Percentiles rank a stretch among this genome's conserved stretches.
These are phyloP conservation scores for Plasmodium berghei DNA, from an alignment of 169 alveolate species.

Conservation along the genomic window DNA sequence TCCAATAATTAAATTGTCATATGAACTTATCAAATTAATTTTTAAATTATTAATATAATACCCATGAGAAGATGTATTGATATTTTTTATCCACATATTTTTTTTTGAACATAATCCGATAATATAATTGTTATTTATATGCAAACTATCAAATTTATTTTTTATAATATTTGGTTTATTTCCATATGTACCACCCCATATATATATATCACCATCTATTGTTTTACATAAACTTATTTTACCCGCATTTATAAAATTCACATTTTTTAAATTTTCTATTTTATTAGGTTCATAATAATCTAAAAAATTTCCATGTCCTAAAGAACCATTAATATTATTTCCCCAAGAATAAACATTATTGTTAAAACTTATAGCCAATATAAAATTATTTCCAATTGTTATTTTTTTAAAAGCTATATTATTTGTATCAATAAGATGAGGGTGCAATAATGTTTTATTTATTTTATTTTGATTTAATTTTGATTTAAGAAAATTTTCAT, in stretches of 20 bases:
- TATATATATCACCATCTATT: conserved; percentile 32
- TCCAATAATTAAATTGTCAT: conserved; percentile 65
- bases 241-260: conserved; percentile 47
- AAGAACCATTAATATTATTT: conserved; percentile 8
- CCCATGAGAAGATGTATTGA: conserved; percentile 40
- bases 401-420: conserved; percentile 70
- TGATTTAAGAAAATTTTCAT: conserved; percentile 37
- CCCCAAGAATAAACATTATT: conserved; percentile 71
- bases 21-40: conserved; percentile 31
- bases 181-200: conserved; percentile 70
- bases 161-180: conserved; percentile 46
- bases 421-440: conserved; percentile 55
- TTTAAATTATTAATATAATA: conserved; percentile 55
- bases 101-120: conserved; percentile 40
- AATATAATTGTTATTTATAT: conserved; percentile 47
- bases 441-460: conserved; percentile 24
- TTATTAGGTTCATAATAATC: conserved; percentile 30
- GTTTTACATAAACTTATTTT: conserved; percentile 67
- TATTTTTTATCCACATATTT: conserved; percentile 66
- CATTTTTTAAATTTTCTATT: conserved; percentile 25
- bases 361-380: conserved; percentile 32
- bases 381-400: conserved; percentile 33
- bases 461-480: conserved; percentile 17
- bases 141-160: conserved; percentile 49
- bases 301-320: conserved; percentile 33